Evolutionary conservation across 495 filamentous ascomycete species (phyloP).

Genomic region (Talaromyces proteolyticus): DNA sequence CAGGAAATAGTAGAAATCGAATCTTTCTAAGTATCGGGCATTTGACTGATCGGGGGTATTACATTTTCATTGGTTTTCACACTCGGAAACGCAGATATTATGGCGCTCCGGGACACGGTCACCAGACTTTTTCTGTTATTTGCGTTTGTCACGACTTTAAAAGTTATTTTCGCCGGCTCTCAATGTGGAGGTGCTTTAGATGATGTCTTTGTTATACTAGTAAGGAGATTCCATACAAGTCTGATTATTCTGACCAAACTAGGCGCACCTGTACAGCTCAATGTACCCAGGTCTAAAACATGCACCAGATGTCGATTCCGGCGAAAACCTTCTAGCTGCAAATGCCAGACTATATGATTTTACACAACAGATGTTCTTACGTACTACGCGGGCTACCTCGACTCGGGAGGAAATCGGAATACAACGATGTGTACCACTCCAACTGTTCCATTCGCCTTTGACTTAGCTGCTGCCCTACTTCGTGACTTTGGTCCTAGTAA

Average conservation of each 20-base stretch:
- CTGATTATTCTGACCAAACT: not conserved
- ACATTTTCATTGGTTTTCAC: no score
- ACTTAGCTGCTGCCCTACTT: not conserved
- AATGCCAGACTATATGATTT: not conserved
- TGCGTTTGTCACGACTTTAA: not conserved
- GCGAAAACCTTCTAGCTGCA: not conserved
- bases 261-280: not conserved
- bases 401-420: not conserved
- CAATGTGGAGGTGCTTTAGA: constrained; percentile 3
- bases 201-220: not conserved
- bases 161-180: constrained; percentile 2
- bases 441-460: not conserved
- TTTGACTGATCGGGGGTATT: no score
- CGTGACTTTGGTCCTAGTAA: not conserved
- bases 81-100: not conserved
- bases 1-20: no score
- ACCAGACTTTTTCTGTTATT: not conserved
- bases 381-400: not conserved
- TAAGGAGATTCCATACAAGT: not conserved
- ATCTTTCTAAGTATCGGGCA: no score
- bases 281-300: not conserved
- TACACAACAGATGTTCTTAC: not conserved
- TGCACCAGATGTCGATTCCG: not conserved
- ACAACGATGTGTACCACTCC: not conserved
- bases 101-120: not conserved